Percentiles rank a stretch among this genome's conserved stretches.
Evolutionary conservation across 1,139 yeast genomes (phyloP).

Genomic region (Diutina ranongensis): DNA sequence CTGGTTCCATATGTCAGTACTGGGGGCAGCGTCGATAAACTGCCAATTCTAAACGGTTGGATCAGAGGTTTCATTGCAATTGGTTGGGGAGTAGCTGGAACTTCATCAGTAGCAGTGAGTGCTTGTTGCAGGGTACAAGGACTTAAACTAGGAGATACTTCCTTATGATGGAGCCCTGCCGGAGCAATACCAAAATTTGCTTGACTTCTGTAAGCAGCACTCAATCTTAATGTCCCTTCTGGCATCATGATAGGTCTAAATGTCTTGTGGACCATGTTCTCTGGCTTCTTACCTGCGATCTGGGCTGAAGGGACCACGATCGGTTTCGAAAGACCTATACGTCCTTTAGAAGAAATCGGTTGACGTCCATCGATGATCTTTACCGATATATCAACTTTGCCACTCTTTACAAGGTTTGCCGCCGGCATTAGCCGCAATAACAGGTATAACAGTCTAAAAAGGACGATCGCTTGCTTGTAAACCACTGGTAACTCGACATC

Average conservation of each 20-base stretch:
- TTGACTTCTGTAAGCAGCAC: constrained; percentile 71
- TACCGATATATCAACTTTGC: constrained; percentile 34
- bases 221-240: constrained; percentile 58
- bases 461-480: constrained; percentile 63
- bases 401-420: constrained; percentile 31
- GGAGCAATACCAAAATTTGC: not conserved
- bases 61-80: constrained; percentile 20
- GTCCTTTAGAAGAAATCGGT: constrained; percentile 69
- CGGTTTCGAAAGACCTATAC: constrained; percentile 71
- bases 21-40: constrained; percentile 4
- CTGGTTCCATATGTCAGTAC: constrained; percentile 22
- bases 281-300: constrained; percentile 22
- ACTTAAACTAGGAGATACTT: not conserved
- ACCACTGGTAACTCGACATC: constrained; percentile 50
- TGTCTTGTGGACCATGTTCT: constrained; percentile 48
- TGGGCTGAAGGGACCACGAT: constrained; percentile 32
- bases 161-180: not conserved
- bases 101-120: not conserved
- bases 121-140: constrained; percentile 2
- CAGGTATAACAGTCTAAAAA: constrained; percentile 67
- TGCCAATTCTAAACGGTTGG: constrained; percentile 51
- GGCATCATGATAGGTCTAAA: constrained; percentile 66
- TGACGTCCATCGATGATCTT: constrained; percentile 47
- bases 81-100: not conserved
- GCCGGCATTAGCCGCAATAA: constrained; percentile 62